phyloP scores from a whole-genome alignment of 148 eudicot genomes.

The Cornus suecica region DNA sequence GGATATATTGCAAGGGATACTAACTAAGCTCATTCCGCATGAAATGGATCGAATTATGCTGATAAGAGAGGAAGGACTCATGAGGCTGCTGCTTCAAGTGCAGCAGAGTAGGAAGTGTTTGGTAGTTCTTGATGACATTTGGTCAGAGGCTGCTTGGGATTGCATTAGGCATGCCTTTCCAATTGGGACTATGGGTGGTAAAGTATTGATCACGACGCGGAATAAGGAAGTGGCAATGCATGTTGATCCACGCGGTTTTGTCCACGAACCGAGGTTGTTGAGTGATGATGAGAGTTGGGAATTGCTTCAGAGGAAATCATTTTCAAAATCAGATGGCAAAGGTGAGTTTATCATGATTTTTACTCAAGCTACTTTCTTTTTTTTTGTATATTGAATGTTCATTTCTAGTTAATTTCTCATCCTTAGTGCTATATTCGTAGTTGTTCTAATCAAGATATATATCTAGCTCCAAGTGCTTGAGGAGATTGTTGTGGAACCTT shows the following conservation, averaged over 20 bases:
- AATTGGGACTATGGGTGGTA: not conserved
- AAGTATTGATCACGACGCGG: conserved; percentile 12
- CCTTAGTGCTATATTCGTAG: not conserved
- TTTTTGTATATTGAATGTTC: too few relatives aligned
- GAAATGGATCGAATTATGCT: not conserved
- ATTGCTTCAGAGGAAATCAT: conserved; percentile 9
- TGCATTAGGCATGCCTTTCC: conserved; percentile 14
- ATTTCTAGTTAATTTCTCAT: not conserved
- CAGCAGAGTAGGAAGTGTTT: conserved; percentile 3
- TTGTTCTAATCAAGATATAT: not conserved
- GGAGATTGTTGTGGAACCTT: not conserved
- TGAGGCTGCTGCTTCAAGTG: not conserved
- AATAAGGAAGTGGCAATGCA: conserved; percentile 2
- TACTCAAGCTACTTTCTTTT: too few relatives aligned
- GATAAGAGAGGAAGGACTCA: conserved; percentile 13
- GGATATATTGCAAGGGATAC: conserved; percentile 11
- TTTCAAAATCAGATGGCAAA: not conserved
- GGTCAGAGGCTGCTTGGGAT: conserved; percentile 13
- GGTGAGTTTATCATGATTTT: not conserved
- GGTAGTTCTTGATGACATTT: conserved; percentile 24
- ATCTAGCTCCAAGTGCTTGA: not conserved
- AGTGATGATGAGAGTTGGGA: conserved; percentile 12
- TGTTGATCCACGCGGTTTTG: not conserved
- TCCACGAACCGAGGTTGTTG: conserved; percentile 9
- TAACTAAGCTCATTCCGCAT: conserved; percentile 13